Percentiles rank a stretch among this genome's conserved stretches.
phyloP scores from a whole-genome alignment of 2,329 filamentous ascomycete genomes.

The Rhinocladiella similis region DNA sequence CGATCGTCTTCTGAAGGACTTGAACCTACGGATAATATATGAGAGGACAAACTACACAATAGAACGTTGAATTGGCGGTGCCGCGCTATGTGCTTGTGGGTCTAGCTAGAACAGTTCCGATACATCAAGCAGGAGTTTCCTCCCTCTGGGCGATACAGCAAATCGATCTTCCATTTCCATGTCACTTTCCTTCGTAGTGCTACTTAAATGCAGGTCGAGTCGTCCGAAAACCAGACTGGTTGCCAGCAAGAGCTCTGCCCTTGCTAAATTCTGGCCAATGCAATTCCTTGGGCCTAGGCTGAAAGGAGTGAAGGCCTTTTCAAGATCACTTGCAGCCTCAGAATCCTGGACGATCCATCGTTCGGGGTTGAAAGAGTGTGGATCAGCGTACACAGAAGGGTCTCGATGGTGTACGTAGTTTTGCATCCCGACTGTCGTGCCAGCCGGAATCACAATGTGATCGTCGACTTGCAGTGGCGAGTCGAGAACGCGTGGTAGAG shows the following conservation, averaged over 20 bases:
- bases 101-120: neutral
- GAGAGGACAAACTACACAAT: too few relatives aligned
- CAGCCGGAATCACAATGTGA: slow-evolving; percentile 21
- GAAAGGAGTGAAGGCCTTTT: slow-evolving; percentile 35
- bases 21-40: too few relatives aligned
- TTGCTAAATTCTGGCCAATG: slow-evolving; percentile 23
- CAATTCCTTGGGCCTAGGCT: slow-evolving; percentile 39
- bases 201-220: slow-evolving; percentile 23
- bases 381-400: slow-evolving; percentile 18
- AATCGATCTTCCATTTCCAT: slow-evolving; percentile 27
- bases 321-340: slow-evolving; percentile 22
- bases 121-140: neutral
- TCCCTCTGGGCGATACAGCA: slow-evolving; percentile 2
- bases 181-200: slow-evolving; percentile 30
- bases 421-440: slow-evolving; percentile 22
- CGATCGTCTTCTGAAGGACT: too few relatives aligned
- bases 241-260: slow-evolving; percentile 31
- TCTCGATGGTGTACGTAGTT: slow-evolving; percentile 23
- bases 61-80: too few relatives aligned
- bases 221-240: slow-evolving; percentile 28
- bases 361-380: slow-evolving; percentile 26
- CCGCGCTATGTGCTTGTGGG: too few relatives aligned
- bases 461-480: slow-evolving; percentile 19
- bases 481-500: slow-evolving; percentile 22
- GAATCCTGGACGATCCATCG: slow-evolving; percentile 27